phyloP scores from a whole-genome alignment of 176 grass and related monocot genomes.

The Lolium perenne region DNA sequence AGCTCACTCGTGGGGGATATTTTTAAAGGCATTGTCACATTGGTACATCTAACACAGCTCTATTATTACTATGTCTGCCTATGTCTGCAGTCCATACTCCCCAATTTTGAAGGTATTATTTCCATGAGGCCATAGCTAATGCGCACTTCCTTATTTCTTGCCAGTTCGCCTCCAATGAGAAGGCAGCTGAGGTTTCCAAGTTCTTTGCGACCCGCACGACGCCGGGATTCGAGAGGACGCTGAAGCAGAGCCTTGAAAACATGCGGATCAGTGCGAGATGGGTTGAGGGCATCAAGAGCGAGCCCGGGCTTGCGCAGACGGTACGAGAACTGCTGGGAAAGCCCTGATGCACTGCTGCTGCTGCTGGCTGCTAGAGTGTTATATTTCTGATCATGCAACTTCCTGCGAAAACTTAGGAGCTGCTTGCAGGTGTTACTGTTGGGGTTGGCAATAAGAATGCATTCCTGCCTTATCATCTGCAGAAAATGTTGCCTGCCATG shows the following conservation, averaged over 20 bases:
- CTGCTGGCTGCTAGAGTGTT: not conserved
- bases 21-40: constrained; percentile 45
- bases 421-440: not conserved
- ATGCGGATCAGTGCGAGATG: constrained; percentile 69
- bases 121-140: constrained; percentile 27
- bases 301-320: constrained; percentile 53
- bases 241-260: constrained; percentile 77
- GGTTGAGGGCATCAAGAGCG: constrained; percentile 59
- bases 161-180: constrained; percentile 74
- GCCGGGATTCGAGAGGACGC: constrained; percentile 57
- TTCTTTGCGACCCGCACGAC: constrained; percentile 67
- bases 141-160: constrained; percentile 14
- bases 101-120: not conserved
- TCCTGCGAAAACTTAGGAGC: not conserved
- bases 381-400: not conserved
- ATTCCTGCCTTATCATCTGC: constrained; percentile 5
- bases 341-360: not conserved
- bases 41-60: constrained; percentile 40
- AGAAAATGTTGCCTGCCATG: not conserved
- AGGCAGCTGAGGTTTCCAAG: constrained; percentile 62
- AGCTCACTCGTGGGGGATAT: constrained; percentile 41
- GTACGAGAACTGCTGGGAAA: constrained; percentile 52
- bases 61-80: not conserved
- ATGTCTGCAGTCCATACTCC: not conserved
- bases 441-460: constrained; percentile 32